Evolutionary conservation across 108 stramenopile species (phyloP), one percentile per base, ranked within the genome.

Genomic region (Skeletonema marinoi): DNA sequence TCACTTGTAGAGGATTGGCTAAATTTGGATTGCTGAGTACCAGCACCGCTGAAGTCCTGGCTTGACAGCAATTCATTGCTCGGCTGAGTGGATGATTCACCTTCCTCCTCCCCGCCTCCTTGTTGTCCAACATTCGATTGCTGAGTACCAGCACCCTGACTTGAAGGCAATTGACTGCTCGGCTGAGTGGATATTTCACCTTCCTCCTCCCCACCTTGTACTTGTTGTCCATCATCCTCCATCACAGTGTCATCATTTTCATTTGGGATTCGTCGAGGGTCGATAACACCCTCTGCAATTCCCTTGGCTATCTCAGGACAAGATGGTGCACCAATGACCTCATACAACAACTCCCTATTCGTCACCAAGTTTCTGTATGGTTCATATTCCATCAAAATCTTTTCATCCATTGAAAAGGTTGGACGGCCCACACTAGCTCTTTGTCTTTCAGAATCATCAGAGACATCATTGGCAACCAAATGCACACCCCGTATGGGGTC

Each of bases 321-420:
- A 63, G 67, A 66, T 17, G 83, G 73, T 33, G 35, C 56, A 31
- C 92, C 92, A 11, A 90, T 59, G 35, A 90, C 80, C 48, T 78
- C 59, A 67, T 86, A 72, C 62, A 82, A 35, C 41, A 59, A 65
- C 16, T 78, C 78, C 35, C 39, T 61, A 56, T 88, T 70, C 11
- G 58, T 68, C 21, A 80, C 85, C 36, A 92, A 70, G 35, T 78
- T 71, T n/a, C 82, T 81, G 77, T 93, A 95, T 11, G 88, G 84
- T 38, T 77, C 69, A 68, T 87, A 82, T 16, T 87, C 77, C 78
- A 87, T 81, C 71, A 95, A 71, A 31, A 73, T 61, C 41, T 46
- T 17, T 46, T 82, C 82, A 30, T 82, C 82, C 62, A 21, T 77
- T 42, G 60, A n/a, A 71, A 82, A 82, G 1, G 62, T 59, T 63